These are phyloP conservation scores for Fusarium longipes DNA, from an alignment of 2,329 filamentous ascomycete genomes.

Conservation along the genomic window DNA sequence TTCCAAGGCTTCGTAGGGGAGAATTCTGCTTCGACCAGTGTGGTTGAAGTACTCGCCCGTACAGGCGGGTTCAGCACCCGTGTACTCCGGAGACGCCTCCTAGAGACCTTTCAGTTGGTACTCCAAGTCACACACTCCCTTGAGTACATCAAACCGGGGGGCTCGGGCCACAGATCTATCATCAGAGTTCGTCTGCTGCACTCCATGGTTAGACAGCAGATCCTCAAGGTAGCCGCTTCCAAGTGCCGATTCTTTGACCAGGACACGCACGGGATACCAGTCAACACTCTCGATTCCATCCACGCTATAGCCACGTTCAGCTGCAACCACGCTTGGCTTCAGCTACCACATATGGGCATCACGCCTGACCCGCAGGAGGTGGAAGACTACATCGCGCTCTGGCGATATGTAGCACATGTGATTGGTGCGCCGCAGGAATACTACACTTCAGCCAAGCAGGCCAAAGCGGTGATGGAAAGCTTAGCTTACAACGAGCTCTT, in stretches of 20 bases:
- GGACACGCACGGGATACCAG: slow-evolving; percentile 68
- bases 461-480: slow-evolving; percentile 51
- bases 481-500: slow-evolving; percentile 50
- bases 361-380: slow-evolving; percentile 67
- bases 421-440: slow-evolving; percentile 46
- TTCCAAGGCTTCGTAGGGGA: slow-evolving; percentile 54
- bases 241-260: slow-evolving; percentile 68
- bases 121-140: slow-evolving; percentile 71
- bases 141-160: slow-evolving; percentile 69
- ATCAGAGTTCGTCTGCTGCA: slow-evolving; percentile 74
- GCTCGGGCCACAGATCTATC: slow-evolving; percentile 69
- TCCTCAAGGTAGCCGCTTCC: slow-evolving; percentile 65
- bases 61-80: slow-evolving; percentile 74
- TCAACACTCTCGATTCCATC: slow-evolving; percentile 73
- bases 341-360: slow-evolving; percentile 72
- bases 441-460: slow-evolving; percentile 40
- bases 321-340: slow-evolving; percentile 70
- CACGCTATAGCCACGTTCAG: slow-evolving; percentile 73
- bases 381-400: slow-evolving; percentile 72
- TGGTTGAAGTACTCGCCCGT: slow-evolving; percentile 73
- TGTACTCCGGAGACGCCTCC: slow-evolving; percentile 67
- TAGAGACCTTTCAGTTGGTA: slow-evolving; percentile 55
- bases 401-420: slow-evolving; percentile 49
- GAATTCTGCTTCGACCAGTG: slow-evolving; percentile 62
- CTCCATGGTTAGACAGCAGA: slow-evolving; percentile 70